Conservation (phyloP, 2,329 filamentous ascomycete species). For the Fonsecaea pedrosoi region DNA sequence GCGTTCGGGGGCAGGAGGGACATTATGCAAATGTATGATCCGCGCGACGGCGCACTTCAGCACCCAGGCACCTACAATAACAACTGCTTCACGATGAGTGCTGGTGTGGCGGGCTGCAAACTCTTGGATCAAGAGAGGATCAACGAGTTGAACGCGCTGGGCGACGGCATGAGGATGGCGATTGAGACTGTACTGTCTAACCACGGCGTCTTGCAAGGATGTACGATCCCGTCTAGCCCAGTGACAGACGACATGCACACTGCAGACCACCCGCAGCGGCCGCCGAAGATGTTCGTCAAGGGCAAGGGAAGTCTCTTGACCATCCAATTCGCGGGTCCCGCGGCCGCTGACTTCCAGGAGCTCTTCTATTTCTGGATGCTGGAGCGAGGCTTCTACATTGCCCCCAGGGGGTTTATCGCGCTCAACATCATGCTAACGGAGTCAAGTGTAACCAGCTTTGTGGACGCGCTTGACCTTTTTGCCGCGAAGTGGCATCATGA, state of each 20-base stretch:
- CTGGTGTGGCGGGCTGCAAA: constrained; percentile 54
- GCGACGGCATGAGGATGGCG: constrained; percentile 39
- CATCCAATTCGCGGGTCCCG: constrained; percentile 41
- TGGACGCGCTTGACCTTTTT: constrained; percentile 34
- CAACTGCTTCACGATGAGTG: constrained; percentile 66
- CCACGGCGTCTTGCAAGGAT: constrained; percentile 11
- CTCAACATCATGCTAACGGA: constrained; percentile 42
- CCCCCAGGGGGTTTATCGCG: constrained; percentile 44
- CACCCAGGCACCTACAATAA: constrained; percentile 74
- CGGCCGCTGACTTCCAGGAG: constrained; percentile 36
- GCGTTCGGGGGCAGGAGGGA: constrained; percentile 68
- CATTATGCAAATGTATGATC: constrained; percentile 66
- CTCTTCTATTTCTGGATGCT: constrained; percentile 45
- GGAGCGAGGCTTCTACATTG: constrained; percentile 42
- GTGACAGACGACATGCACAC: constrained; percentile 26
- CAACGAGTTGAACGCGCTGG: constrained; percentile 41
- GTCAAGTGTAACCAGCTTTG: constrained; percentile 36
- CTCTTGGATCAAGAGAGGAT: constrained; percentile 38
- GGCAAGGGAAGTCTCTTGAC: constrained; percentile 44
- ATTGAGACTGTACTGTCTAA: constrained; percentile 35
- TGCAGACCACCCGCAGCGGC: constrained; percentile 24
- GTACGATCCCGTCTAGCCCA: constrained; percentile 15
- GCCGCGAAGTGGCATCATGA: constrained; percentile 22
- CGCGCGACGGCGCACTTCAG: constrained; percentile 50
- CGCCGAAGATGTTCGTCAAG: constrained; percentile 42